Percentiles rank a stretch among this genome's conserved stretches.
These are phyloP conservation scores for Exophiala lecanii-corni DNA, from an alignment of 2,329 filamentous ascomycete species.

Conservation along the genomic window DNA sequence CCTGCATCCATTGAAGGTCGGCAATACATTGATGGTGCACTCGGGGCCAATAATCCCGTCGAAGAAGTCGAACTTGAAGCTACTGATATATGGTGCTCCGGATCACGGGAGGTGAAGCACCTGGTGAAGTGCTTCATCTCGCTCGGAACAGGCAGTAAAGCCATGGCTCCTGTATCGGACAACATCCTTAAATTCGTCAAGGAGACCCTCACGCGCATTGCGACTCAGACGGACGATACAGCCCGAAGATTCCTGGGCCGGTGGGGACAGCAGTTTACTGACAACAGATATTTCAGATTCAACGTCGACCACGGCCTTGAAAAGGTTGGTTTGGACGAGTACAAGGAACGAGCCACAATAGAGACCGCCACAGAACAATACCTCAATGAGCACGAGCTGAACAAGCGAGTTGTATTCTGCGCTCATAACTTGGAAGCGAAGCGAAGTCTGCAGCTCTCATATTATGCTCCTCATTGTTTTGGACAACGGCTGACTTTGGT, in stretches of 20 bases:
- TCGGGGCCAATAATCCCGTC: conserved; percentile 45
- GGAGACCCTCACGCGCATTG: conserved; percentile 18
- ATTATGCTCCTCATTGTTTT: no score
- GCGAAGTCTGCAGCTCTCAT: background rate
- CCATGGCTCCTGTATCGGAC: conserved; percentile 24
- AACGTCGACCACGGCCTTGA: conserved; percentile 35
- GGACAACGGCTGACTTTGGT: no score
- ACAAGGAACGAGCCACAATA: conserved; percentile 21
- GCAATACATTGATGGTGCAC: conserved; percentile 42
- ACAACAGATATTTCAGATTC: conserved; percentile 35
- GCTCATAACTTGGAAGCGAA: conserved; percentile 1
- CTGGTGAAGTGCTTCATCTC: conserved; percentile 36
- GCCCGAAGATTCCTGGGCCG: conserved; percentile 28
- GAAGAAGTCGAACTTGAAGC: conserved; percentile 37
- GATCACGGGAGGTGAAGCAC: conserved; percentile 26
- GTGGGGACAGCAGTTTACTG: conserved; percentile 26
- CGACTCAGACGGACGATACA: conserved; percentile 31
- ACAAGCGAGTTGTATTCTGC: background rate
- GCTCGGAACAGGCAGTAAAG: conserved; percentile 33
- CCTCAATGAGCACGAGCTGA: conserved; percentile 8
- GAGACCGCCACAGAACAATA: conserved; percentile 27
- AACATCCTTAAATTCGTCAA: conserved; percentile 14
- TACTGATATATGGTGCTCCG: conserved; percentile 31
- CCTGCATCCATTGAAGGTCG: conserved; percentile 36
- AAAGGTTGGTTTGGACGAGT: conserved; percentile 33